Evolutionary conservation across 2,329 filamentous ascomycete genomes (phyloP).

Genomic region (Penicillium capsulatum): DNA sequence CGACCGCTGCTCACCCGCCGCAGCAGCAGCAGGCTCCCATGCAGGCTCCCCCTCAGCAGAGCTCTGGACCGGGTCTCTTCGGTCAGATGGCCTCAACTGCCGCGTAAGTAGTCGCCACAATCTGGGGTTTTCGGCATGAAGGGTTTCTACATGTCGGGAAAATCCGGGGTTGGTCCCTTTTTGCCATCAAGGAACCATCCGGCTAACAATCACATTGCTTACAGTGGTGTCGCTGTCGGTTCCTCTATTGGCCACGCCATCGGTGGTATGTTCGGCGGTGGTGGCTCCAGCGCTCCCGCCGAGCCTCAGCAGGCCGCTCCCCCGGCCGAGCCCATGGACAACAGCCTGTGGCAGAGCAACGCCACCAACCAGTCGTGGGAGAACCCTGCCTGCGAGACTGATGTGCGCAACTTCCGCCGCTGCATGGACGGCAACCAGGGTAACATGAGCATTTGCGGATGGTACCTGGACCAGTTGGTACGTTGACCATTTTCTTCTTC

Average conservation of each 20-base stretch:
- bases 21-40: conserved; percentile 50
- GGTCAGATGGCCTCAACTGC: conserved; percentile 97
- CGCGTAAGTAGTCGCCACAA: conserved; percentile 63
- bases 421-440: conserved; percentile 96
- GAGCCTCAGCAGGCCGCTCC: conserved; percentile 48
- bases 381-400: conserved; percentile 67
- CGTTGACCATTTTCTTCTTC: conserved; percentile 20
- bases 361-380: conserved; percentile 48
- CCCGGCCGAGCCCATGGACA: conserved; percentile 52
- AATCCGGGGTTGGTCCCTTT: conserved; percentile 8
- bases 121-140: not conserved
- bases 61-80: conserved; percentile 76
- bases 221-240: conserved; percentile 90
- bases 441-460: conserved; percentile 92
- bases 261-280: conserved; percentile 79
- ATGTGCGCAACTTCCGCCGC: conserved; percentile 81
- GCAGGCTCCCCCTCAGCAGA: conserved; percentile 43
- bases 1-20: conserved; percentile 57
- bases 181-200: not conserved
- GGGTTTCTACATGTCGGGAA: conserved; percentile 4
- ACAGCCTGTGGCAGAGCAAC: conserved; percentile 44
- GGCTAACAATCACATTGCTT: conserved; percentile 24
- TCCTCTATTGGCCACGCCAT: conserved; percentile 94
- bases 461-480: conserved; percentile 93
- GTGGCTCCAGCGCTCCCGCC: conserved; percentile 55